Base-by-base conservation (phyloP, 2,329 filamentous ascomycete species). In the Akanthomyces dipterigenus region DNA sequence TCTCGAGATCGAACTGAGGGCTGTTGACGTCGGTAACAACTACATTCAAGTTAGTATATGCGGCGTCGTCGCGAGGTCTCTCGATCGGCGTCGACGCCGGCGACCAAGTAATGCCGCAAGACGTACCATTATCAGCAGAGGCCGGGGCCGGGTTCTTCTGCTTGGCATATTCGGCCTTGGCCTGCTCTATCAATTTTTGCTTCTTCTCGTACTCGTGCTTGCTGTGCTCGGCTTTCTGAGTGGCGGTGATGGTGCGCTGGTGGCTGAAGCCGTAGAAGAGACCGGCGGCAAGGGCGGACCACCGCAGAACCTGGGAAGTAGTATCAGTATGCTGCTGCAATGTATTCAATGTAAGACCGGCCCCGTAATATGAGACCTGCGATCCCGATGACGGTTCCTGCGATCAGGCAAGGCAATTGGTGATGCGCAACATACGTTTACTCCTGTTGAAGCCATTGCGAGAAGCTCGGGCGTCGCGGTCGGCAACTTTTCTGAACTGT, bases 231-330 rank as follows among this genome's bases (percentile, higher is more conserved):
- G 83, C 78, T 78, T 87, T 89, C 72, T 92, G 86, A 71, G 84
- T 77, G 62, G 89, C 77, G 68, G 80, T 88, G 77, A 99, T 88
- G 65, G 86, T 84, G 73, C 88, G 83, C 82, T 99, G 95, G 82
- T 96, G 93, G 78, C 88, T 90, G 82, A 96, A 87, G 76, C 95
- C 95, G 82, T 99, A 99, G 80, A 96, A 88, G 75, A 98, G 81
- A 75, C 95, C 95, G 72, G 91, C 82, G 73, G 88, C 90, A 68
- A 99, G 90, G 75, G 93, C 93, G 73, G 92, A 93, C 85, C 93
- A 99, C 80, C 95, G 93, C 77, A 98, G 86, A 77, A 99, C 93
- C 95, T 99, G 77, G 57, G 70, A 65, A 36, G 60, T 61, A 67
- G 65, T 70, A 71, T 73, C 71, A 73, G 69, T 64, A 45, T 60